Evolutionary conservation across 2,329 filamentous ascomycete genomes (phyloP).

Genomic region (Cladosporium sp.): DNA sequence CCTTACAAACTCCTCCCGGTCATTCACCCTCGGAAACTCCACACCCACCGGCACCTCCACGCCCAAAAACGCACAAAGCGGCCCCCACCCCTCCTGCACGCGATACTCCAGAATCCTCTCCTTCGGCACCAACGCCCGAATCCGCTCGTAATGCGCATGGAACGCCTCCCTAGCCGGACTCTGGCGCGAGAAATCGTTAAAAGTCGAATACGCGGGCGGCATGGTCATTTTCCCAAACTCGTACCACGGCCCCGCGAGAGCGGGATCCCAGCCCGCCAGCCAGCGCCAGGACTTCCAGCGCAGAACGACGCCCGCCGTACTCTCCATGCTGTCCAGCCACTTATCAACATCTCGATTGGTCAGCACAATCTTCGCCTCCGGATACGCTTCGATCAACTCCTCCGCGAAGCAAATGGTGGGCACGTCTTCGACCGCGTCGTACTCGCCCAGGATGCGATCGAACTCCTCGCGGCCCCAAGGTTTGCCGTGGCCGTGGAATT

Average conservation of each 20-base stretch:
- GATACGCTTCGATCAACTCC: constrained; percentile 21
- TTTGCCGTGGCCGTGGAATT: constrained; percentile 16
- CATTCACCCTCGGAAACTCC: constrained; percentile 11
- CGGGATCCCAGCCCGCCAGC: constrained; percentile 14
- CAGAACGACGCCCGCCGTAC: constrained; percentile 11
- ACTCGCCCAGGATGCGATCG: constrained; percentile 50
- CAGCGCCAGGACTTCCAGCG: constrained; percentile 15
- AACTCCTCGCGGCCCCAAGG: constrained; percentile 17
- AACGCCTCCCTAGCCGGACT: constrained; percentile 12
- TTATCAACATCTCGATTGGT: constrained; percentile 53
- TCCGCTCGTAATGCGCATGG: constrained; percentile 7
- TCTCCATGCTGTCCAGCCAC: constrained; percentile 21
- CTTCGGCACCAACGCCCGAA: constrained; percentile 2
- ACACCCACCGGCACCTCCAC: neutral
- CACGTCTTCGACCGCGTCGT: constrained; percentile 33
- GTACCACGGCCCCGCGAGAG: constrained; percentile 11
- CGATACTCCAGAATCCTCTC: constrained; percentile 14
- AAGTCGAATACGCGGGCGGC: constrained; percentile 8
- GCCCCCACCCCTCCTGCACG: constrained; percentile 10
- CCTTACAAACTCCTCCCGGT: constrained; percentile 14
- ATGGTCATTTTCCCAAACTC: constrained; percentile 14
- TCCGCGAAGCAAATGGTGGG: constrained; percentile 16
- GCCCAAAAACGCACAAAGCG: constrained; percentile 5
- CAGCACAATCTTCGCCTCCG: constrained; percentile 21
- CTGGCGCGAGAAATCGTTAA: constrained; percentile 7